These are phyloP conservation scores for Powellomyces hirtus DNA, from an alignment of 192 early-diverging fungal genomes.

Conservation along the genomic window DNA sequence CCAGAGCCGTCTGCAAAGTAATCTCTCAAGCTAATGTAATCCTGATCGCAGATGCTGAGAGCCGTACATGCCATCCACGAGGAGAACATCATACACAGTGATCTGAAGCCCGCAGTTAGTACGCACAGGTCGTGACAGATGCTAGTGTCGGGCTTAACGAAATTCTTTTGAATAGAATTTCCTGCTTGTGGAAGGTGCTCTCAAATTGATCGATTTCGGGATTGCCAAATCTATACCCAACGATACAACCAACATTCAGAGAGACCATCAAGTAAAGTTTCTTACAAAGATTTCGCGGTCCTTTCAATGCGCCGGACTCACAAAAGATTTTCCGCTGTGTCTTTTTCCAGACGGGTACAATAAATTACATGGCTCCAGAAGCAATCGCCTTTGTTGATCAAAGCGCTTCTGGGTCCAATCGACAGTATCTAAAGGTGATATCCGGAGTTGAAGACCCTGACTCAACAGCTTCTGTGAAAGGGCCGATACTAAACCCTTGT, in stretches of 20 bases:
- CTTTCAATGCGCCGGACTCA: too few relatives aligned
- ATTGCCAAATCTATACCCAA: constrained; percentile 93
- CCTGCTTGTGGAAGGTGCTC: constrained; percentile 73
- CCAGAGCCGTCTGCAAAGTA: too few relatives aligned
- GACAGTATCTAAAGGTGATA: constrained; percentile 29
- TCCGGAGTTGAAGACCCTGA: too few relatives aligned
- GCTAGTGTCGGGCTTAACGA: neutral
- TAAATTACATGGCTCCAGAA: constrained; percentile 97
- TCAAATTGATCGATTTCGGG: constrained; percentile 98
- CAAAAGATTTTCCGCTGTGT: neutral
- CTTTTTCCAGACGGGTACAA: constrained; percentile 67
- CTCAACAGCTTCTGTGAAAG: neutral
- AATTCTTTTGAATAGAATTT: constrained; percentile 62
- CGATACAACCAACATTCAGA: constrained; percentile 90
- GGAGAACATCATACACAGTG: constrained; percentile 85
- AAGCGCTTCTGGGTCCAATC: constrained; percentile 9
- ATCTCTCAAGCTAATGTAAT: too few relatives aligned
- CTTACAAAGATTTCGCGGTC: too few relatives aligned
- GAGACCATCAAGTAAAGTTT: constrained; percentile 68
- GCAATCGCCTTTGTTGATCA: constrained; percentile 56
- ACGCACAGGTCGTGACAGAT: neutral
- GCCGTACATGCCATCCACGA: constrained; percentile 87
- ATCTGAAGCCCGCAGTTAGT: constrained; percentile 84
- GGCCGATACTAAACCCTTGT: neutral
- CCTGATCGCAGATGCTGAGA: constrained; percentile 81